These are phyloP conservation scores for Colletotrichum orbiculare DNA, from an alignment of 2,329 filamentous ascomycete genomes.

Conservation along the genomic window DNA sequence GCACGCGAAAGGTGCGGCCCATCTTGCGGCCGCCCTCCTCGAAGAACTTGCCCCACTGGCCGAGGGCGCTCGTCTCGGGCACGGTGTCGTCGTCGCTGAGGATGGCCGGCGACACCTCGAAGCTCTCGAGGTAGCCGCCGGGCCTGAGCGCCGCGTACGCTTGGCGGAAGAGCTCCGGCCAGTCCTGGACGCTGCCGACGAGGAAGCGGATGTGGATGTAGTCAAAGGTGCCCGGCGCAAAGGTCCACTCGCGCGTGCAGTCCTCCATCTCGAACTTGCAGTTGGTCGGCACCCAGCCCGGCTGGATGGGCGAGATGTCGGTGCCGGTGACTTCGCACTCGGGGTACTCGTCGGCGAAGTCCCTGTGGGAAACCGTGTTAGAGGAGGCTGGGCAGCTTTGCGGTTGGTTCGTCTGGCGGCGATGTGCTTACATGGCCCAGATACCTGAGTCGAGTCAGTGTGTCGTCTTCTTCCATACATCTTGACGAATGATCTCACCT, in stretches of 20 bases:
- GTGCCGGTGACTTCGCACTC: constrained; percentile 60
- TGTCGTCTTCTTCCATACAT: not conserved
- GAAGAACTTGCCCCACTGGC: constrained; percentile 49
- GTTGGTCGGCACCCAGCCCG: constrained; percentile 66
- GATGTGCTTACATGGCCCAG: constrained; percentile 29
- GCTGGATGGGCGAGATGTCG: constrained; percentile 69
- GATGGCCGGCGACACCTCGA: constrained; percentile 47
- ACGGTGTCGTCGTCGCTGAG: constrained; percentile 45
- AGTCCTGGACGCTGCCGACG: constrained; percentile 64
- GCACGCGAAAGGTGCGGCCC: constrained; percentile 44
- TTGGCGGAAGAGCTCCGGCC: constrained; percentile 60
- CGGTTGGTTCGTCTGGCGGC: no score
- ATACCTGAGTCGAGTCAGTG: constrained; percentile 20
- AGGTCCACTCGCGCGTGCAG: constrained; percentile 63
- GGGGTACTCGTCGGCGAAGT: constrained; percentile 57
- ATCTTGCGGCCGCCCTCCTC: constrained; percentile 46
- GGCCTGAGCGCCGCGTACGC: constrained; percentile 59
- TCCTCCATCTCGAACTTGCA: constrained; percentile 69
- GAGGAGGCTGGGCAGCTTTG: no score
- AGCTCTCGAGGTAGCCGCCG: constrained; percentile 58
- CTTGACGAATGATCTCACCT: not conserved
- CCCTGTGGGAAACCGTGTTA: constrained; percentile 49
- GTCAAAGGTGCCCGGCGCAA: constrained; percentile 59
- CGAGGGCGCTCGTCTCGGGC: constrained; percentile 43
- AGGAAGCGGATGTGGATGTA: constrained; percentile 68